Percentiles rank a stretch among this genome's conserved stretches.
These are phyloP conservation scores for Chlorella sp. DNA, from an alignment of 139 green algal genomes.

Conservation along the genomic window DNA sequence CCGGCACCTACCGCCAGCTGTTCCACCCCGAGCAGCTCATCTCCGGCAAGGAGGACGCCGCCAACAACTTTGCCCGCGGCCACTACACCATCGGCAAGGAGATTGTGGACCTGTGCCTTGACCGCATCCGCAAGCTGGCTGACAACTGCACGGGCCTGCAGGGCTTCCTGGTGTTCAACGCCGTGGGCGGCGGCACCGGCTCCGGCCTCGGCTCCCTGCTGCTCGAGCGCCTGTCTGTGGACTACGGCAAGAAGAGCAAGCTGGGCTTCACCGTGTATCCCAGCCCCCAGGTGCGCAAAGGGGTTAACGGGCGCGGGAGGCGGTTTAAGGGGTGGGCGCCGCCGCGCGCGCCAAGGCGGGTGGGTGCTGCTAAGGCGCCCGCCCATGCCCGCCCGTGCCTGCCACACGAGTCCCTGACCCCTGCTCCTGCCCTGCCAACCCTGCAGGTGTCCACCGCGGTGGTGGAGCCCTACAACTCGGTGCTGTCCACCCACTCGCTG, in stretches of 20 bases:
- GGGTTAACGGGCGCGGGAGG: too few relatives aligned
- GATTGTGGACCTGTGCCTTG: conserved; percentile 95
- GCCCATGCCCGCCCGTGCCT: neutral
- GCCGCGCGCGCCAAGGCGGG: too few relatives aligned
- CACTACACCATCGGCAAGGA: conserved; percentile 97
- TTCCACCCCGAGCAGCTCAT: conserved; percentile 99
- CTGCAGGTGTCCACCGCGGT: conserved; percentile 90
- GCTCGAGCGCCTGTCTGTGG: conserved; percentile 96
- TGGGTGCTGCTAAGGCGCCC: too few relatives aligned
- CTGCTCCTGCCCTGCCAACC: neutral
- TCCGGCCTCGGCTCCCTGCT: conserved; percentile 96
- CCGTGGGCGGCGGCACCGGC: conserved; percentile 94
- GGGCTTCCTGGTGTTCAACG: conserved; percentile 98
- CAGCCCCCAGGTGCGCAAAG: conserved; percentile 82
- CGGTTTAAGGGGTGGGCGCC: too few relatives aligned
- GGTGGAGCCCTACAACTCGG: conserved; percentile 97
- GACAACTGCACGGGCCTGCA: conserved; percentile 98
- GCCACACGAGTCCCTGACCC: neutral
- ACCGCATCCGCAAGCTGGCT: conserved; percentile 96
- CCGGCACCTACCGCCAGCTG: conserved; percentile 96
- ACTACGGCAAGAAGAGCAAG: conserved; percentile 99
- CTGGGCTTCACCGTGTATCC: conserved; percentile 98
- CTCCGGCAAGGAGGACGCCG: conserved; percentile 94
- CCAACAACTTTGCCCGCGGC: conserved; percentile 89
- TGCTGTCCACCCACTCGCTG: conserved; percentile 97